phyloP scores from a whole-genome alignment of 768 basidiomycete genomes.

The Mycena pura region DNA sequence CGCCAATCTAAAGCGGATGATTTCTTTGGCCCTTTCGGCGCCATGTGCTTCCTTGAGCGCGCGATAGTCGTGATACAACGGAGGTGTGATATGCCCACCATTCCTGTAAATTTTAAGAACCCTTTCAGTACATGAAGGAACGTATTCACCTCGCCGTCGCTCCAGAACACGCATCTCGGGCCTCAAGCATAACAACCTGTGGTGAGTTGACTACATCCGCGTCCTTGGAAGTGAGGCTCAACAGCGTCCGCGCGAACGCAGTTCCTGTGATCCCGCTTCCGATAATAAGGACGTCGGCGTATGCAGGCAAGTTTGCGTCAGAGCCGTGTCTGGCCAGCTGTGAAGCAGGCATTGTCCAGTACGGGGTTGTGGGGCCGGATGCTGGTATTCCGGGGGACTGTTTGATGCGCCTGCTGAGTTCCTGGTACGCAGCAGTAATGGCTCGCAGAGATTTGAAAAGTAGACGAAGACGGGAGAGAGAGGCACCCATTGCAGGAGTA shows the following conservation, averaged over 20 bases:
- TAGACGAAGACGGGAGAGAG: constrained; percentile 13
- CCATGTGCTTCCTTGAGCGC: constrained; percentile 45
- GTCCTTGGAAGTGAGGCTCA: neutral
- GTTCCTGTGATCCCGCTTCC: constrained; percentile 66
- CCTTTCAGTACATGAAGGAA: neutral
- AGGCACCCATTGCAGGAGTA: constrained; percentile 15
- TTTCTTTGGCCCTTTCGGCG: constrained; percentile 41
- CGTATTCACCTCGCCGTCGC: constrained; percentile 58
- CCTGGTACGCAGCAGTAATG: constrained; percentile 24
- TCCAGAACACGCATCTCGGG: constrained; percentile 62
- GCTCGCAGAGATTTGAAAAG: constrained; percentile 1
- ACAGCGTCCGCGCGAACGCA: constrained; percentile 48
- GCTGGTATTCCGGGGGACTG: constrained; percentile 51
- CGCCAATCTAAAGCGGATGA: constrained; percentile 50
- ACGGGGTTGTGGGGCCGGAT: constrained; percentile 51
- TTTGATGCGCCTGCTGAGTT: constrained; percentile 42
- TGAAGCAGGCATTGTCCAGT: constrained; percentile 58
- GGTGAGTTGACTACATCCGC: neutral
- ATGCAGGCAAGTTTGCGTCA: constrained; percentile 29
- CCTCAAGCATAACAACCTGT: constrained; percentile 65
- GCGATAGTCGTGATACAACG: constrained; percentile 50
- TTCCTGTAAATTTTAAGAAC: constrained; percentile 42
- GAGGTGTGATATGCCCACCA: constrained; percentile 56
- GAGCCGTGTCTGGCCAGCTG: constrained; percentile 38
- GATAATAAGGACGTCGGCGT: constrained; percentile 59